Evolutionary conservation across 2,329 filamentous ascomycete species (phyloP).

Genomic region (Epichloe festucae): DNA sequence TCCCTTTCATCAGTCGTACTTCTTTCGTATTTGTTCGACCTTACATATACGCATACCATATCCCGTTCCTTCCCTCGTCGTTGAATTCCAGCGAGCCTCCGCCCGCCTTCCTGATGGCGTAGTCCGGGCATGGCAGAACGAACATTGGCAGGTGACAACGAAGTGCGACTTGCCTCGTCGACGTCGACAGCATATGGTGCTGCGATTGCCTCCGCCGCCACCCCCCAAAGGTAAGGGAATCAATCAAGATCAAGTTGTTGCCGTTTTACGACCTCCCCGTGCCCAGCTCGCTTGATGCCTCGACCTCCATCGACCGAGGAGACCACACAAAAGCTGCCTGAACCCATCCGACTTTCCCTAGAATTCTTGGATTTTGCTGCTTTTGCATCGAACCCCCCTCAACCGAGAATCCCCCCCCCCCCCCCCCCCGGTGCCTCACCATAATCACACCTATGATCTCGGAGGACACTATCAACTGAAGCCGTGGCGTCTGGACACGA

Average conservation of each 20-base stretch:
- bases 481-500: neutral
- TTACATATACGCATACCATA: neutral
- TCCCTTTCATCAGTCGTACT: neutral
- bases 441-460: neutral
- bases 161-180: constrained; percentile 37
- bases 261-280: neutral
- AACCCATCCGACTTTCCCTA: neutral
- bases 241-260: neutral
- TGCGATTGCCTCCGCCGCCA: constrained; percentile 13
- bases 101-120: constrained; percentile 46
- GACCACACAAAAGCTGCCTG: neutral
- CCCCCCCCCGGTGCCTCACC: neutral
- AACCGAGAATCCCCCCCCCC: neutral
- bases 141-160: constrained; percentile 43
- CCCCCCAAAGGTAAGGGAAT: constrained; percentile 13
- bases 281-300: neutral
- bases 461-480: neutral
- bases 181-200: constrained; percentile 20
- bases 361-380: neutral
- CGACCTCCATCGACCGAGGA: neutral
- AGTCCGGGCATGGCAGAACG: constrained; percentile 53
- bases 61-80: constrained; percentile 5
- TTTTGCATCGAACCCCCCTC: neutral
- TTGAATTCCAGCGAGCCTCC: constrained; percentile 13
- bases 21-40: neutral